Evolutionary conservation across 129 eudicot genomes (phyloP).

Genomic region (Calendula officinalis): DNA sequence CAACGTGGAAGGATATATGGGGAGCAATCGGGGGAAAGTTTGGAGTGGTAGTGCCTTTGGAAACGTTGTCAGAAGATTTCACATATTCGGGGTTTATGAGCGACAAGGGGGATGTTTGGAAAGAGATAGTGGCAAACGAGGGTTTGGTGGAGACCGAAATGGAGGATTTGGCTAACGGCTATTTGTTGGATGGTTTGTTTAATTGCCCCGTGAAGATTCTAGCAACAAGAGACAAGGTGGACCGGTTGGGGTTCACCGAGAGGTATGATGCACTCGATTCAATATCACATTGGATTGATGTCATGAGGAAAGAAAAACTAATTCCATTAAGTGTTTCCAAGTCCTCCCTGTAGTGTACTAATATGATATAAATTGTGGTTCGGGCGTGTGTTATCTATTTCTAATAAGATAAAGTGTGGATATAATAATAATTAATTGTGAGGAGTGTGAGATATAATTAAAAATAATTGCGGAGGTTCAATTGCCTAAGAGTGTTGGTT

Average conservation of each 20-base stretch:
- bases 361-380: neutral
- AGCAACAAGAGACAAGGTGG: conserved; percentile 62
- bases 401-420: conserved; percentile 8
- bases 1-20: conserved; percentile 89
- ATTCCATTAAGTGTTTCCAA: conserved; percentile 47
- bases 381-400: neutral
- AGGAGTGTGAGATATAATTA: no score
- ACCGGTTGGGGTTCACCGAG: conserved; percentile 57
- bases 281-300: conserved; percentile 67
- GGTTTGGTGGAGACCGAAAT: conserved; percentile 58
- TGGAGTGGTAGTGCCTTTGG: conserved; percentile 38
- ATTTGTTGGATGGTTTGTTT: conserved; percentile 62
- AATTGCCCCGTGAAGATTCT: conserved; percentile 69
- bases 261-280: conserved; percentile 68
- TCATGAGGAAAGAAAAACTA: conserved; percentile 66
- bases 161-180: conserved; percentile 81
- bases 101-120: conserved; percentile 62
- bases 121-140: conserved; percentile 60
- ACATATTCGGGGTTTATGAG: conserved; percentile 47
- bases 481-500: no score
- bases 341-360: no score
- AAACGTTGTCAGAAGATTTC: conserved; percentile 47
- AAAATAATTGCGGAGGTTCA: conserved; percentile 10
- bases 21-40: conserved; percentile 54
- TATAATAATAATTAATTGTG: no score